phyloP scores from a whole-genome alignment of 1,139 yeast genomes.

The Lodderomyces jiufengensis region DNA sequence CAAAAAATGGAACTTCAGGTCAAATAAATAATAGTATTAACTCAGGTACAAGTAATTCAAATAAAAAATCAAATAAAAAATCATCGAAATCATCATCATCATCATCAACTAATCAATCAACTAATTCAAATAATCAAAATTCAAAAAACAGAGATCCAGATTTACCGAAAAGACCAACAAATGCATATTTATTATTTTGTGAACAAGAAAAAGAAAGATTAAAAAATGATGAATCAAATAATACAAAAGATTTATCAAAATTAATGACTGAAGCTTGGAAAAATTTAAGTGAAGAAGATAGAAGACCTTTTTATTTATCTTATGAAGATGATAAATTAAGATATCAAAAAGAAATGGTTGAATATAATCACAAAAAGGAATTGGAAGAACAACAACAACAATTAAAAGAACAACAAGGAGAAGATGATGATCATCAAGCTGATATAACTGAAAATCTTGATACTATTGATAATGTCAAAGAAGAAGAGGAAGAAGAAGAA shows the following conservation, averaged over 20 bases:
- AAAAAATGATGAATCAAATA: slow-evolving; percentile 47
- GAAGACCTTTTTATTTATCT: slow-evolving; percentile 70
- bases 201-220: slow-evolving; percentile 79
- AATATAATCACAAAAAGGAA: slow-evolving; percentile 45
- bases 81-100: slow-evolving; percentile 6
- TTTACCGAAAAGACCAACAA: slow-evolving; percentile 84
- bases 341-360: slow-evolving; percentile 70
- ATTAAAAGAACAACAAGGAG: slow-evolving; percentile 32
- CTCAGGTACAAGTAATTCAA: too few species aligned
- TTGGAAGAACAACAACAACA: slow-evolving; percentile 11
- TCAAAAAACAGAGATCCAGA: slow-evolving; percentile 65
- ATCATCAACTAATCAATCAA: slow-evolving; percentile 2
- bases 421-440: slow-evolving; percentile 18
- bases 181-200: slow-evolving; percentile 84
- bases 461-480: too few species aligned
- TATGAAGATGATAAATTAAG: slow-evolving; percentile 80
- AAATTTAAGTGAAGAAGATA: slow-evolving; percentile 60
- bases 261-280: slow-evolving; percentile 89
- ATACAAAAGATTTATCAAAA: slow-evolving; percentile 61
- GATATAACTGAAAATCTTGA: too few species aligned
- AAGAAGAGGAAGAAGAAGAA: slow-evolving; percentile 10
- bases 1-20: slow-evolving; percentile 19
- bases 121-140: slow-evolving; percentile 10
- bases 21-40: slow-evolving; percentile 7
- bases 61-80: slow-evolving; percentile 2